Conservation (phyloP, 441 rosid species). For the Adansonia madagascariensis region DNA sequence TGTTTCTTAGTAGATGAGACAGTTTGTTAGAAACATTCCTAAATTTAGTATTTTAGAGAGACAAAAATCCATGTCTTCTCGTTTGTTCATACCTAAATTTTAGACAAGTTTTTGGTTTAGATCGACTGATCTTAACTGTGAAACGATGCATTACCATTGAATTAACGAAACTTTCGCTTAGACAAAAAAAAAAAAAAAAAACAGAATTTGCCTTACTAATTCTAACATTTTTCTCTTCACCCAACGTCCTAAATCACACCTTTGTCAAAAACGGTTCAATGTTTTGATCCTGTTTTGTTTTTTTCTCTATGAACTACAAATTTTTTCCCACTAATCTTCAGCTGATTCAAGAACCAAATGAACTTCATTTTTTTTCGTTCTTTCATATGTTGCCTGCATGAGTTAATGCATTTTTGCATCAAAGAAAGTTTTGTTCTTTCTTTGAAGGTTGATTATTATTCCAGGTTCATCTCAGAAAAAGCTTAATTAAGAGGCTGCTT, state of each 20-base stretch:
- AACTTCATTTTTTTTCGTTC: not conserved
- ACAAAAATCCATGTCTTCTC: not conserved
- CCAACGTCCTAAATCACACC: conserved; percentile 23
- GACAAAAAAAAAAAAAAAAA: not conserved
- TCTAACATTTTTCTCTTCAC: conserved; percentile 31
- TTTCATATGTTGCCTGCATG: not conserved
- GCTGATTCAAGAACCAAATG: not conserved
- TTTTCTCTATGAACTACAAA: not conserved
- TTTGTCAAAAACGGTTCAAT: conserved; percentile 37
- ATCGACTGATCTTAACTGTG: not conserved
- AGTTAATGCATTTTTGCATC: conserved; percentile 13
- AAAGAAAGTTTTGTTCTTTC: not conserved
- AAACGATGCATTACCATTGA: conserved; percentile 34
- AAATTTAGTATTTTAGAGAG: not conserved
- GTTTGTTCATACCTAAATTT: not conserved
- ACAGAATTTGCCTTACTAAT: conserved; percentile 31
- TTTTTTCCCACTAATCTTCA: not conserved
- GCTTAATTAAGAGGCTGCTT: not conserved
- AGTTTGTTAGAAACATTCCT: not conserved
- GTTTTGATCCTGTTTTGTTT: conserved; percentile 29
- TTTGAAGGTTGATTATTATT: not conserved
- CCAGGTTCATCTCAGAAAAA: not conserved
- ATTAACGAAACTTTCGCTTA: conserved; percentile 38
- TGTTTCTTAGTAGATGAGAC: not conserved
- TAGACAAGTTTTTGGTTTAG: conserved; percentile 27